Conservation (phyloP, 2,329 filamentous ascomycete species). For the Monascus ruber region DNA sequence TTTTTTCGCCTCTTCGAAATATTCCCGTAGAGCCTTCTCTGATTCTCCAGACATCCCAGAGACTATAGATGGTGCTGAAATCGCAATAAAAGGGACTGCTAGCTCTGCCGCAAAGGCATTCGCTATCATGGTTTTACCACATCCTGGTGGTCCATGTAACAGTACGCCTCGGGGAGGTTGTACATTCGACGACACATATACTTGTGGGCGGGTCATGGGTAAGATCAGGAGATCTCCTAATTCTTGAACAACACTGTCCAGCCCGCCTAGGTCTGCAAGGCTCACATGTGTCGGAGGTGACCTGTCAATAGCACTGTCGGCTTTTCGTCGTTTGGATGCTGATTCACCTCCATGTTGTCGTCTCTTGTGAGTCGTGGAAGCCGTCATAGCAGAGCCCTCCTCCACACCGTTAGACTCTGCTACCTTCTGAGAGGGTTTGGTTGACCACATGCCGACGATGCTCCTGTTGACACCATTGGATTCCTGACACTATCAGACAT, state of each 20-base stretch:
- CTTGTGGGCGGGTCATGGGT: slow-evolving; percentile 57
- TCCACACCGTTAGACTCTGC: slow-evolving; percentile 15
- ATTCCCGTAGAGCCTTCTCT: slow-evolving; percentile 72
- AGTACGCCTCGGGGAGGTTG: slow-evolving; percentile 64
- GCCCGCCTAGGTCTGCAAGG: slow-evolving; percentile 63
- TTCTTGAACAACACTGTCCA: slow-evolving; percentile 59
- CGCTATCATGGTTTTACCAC: slow-evolving; percentile 76
- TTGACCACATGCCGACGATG: slow-evolving; percentile 49
- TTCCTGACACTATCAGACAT: slow-evolving; percentile 27
- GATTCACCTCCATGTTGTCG: slow-evolving; percentile 56
- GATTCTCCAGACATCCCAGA: slow-evolving; percentile 84
- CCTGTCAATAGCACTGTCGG: slow-evolving; percentile 45
- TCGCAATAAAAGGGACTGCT: slow-evolving; percentile 65
- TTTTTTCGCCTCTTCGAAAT: slow-evolving; percentile 78
- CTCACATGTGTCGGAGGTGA: slow-evolving; percentile 56
- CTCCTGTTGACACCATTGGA: slow-evolving; percentile 56
- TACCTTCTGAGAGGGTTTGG: slow-evolving; percentile 18
- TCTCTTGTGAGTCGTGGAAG: slow-evolving; percentile 35
- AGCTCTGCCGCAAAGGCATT: slow-evolving; percentile 67
- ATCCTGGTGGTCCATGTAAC: slow-evolving; percentile 72
- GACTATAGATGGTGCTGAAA: slow-evolving; percentile 71
- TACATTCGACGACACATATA: slow-evolving; percentile 54
- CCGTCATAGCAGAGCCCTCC: slow-evolving; percentile 13
- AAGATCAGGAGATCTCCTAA: slow-evolving; percentile 61
- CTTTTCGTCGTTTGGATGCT: slow-evolving; percentile 53